Base-by-base conservation (phyloP, 2,329 filamentous ascomycete genomes). In the Coniochaeta sp. region DNA sequence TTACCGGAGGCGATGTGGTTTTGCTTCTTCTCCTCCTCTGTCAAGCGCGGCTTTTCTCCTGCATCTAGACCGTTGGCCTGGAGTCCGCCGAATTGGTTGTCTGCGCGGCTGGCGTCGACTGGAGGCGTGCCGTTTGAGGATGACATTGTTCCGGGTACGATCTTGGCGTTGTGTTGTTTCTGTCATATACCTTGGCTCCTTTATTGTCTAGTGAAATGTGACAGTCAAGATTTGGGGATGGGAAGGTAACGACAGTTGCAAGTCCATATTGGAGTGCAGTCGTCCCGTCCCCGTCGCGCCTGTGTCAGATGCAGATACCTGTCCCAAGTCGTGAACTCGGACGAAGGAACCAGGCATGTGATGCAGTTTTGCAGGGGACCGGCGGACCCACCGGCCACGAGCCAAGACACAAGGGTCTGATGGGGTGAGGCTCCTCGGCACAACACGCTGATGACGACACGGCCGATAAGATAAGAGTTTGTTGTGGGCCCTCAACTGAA, bases 21-120 rank as follows among this genome's bases (percentile, higher is more conserved):
- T 56, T 67, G 66, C 31, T 73, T 72, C 43, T 75, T 76, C 56
- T 81, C 76, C 34, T 70, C 68, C n/a, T 72, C 66, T 2, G 72
- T 71, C 11, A 80, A 62, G 7, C 73, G 68, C 1, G 69, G 67
- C 58, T 72, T 71, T 14, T 76, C 67, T 1, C 33, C 54, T 19
- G 24, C 38, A 9, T 24, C 52, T n/a, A 57, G 34, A 14, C 47
- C 47, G 47, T 52, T 52, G 19, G 54, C 31, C 7, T 34, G 28
- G 52, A 6, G 2, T 19, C n/a, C 43, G 5, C 43, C 43, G 43
- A 47, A 47, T 3, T 7, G 8, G 22, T 5, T 47, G 22, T 47
- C 43, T 26, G 4, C 19, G 6, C 43, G 19, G 47, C 12, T 31
- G 47, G 17, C 12, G 47, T 31, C 47, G 22, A 31, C 22, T 4